Conservation (phyloP, 768 basidiomycete genomes). For the Trametes cingulata region DNA sequence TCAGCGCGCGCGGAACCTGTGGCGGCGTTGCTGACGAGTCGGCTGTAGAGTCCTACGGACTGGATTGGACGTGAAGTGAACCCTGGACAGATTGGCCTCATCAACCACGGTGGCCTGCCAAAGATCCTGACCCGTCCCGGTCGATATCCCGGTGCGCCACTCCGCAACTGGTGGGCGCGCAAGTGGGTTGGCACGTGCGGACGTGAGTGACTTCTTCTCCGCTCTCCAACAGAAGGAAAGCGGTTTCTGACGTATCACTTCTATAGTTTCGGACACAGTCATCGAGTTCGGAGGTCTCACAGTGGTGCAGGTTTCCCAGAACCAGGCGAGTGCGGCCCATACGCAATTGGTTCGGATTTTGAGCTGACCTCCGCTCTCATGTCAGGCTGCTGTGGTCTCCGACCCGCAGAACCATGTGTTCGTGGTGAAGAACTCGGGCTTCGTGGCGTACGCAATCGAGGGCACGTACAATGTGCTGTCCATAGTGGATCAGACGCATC, state of each 20-base stretch:
- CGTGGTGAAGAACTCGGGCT: slow-evolving; percentile 76
- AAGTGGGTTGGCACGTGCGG: slow-evolving; percentile 69
- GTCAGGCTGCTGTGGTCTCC: slow-evolving; percentile 65
- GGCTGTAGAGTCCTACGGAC: slow-evolving; percentile 50
- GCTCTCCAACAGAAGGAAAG: not conserved
- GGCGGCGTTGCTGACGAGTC: not conserved
- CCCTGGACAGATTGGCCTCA: slow-evolving; percentile 72
- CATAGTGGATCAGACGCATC: slow-evolving; percentile 83
- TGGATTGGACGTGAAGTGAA: slow-evolving; percentile 74
- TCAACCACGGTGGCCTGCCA: slow-evolving; percentile 82
- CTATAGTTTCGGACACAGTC: slow-evolving; percentile 75
- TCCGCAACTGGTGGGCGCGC: slow-evolving; percentile 86
- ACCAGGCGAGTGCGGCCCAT: slow-evolving; percentile 45
- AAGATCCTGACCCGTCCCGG: slow-evolving; percentile 75
- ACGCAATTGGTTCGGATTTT: not conserved
- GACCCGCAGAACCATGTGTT: slow-evolving; percentile 79
- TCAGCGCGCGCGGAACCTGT: too few relatives aligned
- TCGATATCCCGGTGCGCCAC: slow-evolving; percentile 73
- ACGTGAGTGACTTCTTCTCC: slow-evolving; percentile 35
- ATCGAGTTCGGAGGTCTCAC: slow-evolving; percentile 80
- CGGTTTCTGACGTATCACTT: not conserved
- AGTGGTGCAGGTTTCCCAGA: slow-evolving; percentile 86
- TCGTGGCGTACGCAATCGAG: slow-evolving; percentile 74
- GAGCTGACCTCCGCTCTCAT: too few relatives aligned
- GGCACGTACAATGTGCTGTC: slow-evolving; percentile 76